Percentiles rank a stretch among this genome's conserved stretches.
These are phyloP conservation scores for Sclerotinia trifoliorum DNA, from an alignment of 2,329 filamentous ascomycete species.

Conservation along the genomic window DNA sequence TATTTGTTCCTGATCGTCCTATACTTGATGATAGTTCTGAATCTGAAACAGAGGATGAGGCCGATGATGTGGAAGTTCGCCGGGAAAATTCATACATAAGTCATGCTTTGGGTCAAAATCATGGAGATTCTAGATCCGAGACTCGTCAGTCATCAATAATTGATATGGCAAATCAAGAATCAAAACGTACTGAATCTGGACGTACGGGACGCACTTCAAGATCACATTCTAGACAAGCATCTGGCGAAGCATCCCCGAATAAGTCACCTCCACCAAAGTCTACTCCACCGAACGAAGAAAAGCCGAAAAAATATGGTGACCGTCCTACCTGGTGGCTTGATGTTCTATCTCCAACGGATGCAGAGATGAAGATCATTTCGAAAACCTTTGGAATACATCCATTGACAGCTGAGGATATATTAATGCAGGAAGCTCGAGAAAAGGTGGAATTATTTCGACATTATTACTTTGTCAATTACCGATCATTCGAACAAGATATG, in stretches of 20 bases:
- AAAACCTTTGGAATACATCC: slow-evolving; percentile 96
- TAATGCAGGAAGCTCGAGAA: slow-evolving; percentile 95
- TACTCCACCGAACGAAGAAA: slow-evolving; percentile 36
- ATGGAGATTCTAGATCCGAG: slow-evolving; percentile 47
- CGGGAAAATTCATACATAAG: slow-evolving; percentile 37
- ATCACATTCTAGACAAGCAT: slow-evolving; percentile 27
- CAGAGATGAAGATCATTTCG: slow-evolving; percentile 90
- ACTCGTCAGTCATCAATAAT: slow-evolving; percentile 44
- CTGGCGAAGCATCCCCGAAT: slow-evolving; percentile 34
- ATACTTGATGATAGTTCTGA: slow-evolving; percentile 69
- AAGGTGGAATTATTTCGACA: slow-evolving; percentile 97
- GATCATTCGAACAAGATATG: slow-evolving; percentile 93
- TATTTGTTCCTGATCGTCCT: slow-evolving; percentile 86
- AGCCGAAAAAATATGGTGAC: slow-evolving; percentile 65
- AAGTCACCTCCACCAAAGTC: slow-evolving; percentile 26
- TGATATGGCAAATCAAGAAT: slow-evolving; percentile 30
- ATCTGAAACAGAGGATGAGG: slow-evolving; percentile 55
- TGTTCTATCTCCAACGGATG: slow-evolving; percentile 83
- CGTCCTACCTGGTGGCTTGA: slow-evolving; percentile 97
- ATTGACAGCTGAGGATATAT: slow-evolving; percentile 91
- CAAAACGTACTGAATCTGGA: slow-evolving; percentile 24
- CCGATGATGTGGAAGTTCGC: slow-evolving; percentile 31
- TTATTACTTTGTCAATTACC: slow-evolving; percentile 99
- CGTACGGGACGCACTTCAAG: slow-evolving; percentile 10
- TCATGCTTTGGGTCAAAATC: slow-evolving; percentile 34